A percentile compares a stretch with the other conserved stretches of the same genome.
Evolutionary conservation across 2,329 filamentous ascomycete genomes (phyloP).

Genomic region (Pseudogymnoascus sp.): DNA sequence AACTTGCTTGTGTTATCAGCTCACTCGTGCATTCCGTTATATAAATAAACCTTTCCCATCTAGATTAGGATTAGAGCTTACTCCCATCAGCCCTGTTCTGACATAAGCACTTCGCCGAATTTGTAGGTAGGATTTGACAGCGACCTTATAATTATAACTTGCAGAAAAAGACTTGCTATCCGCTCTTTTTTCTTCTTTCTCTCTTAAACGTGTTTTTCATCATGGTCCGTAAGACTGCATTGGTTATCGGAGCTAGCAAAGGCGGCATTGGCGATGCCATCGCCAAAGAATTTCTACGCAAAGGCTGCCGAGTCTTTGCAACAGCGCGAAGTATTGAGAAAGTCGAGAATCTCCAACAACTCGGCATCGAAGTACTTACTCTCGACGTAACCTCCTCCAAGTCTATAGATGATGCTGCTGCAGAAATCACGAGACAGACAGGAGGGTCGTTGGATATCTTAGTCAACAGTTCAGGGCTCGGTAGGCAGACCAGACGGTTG

Average conservation of each 20-base stretch:
- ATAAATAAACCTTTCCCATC: not conserved
- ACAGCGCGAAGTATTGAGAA: constrained; percentile 32
- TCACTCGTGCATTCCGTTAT: not conserved
- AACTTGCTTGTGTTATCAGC: not conserved
- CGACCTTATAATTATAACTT: not conserved
- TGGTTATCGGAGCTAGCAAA: constrained; percentile 31
- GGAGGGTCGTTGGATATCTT: constrained; percentile 34
- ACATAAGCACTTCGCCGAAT: not conserved
- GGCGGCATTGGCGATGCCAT: constrained; percentile 33
- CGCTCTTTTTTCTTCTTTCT: not conserved
- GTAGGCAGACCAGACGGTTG: constrained; percentile 9
- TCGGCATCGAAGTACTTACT: constrained; percentile 27
- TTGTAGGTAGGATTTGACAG: not conserved
- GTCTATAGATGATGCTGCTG: constrained; percentile 29
- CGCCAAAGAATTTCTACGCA: constrained; percentile 29
- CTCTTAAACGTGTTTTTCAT: not conserved
- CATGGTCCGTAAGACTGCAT: constrained; percentile 14
- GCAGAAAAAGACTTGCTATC: not conserved
- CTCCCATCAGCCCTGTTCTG: not conserved
- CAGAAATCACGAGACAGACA: constrained; percentile 25
- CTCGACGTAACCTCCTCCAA: constrained; percentile 33
- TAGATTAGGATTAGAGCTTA: not conserved
- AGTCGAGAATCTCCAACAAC: constrained; percentile 21
- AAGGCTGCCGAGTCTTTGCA: constrained; percentile 33
- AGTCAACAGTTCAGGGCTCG: constrained; percentile 36